These are phyloP conservation scores for Podila verticillata DNA, from an alignment of 192 early-diverging fungal species.

Conservation along the genomic window DNA sequence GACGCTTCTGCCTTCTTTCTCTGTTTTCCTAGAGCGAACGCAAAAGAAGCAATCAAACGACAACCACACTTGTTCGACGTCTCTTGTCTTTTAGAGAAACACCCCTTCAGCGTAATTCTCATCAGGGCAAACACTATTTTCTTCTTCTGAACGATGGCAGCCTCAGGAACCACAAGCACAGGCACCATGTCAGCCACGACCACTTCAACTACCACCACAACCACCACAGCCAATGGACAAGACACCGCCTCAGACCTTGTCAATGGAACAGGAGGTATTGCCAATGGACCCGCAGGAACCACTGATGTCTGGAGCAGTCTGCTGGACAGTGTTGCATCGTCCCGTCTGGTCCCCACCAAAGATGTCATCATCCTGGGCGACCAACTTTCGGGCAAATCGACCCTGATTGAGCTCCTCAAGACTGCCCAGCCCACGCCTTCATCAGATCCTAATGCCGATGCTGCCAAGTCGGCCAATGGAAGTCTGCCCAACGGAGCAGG, in stretches of 20 bases:
- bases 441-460: conserved; percentile 29
- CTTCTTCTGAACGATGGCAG: too few relatives aligned
- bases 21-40: background rate
- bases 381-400: conserved; percentile 84
- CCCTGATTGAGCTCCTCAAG: conserved; percentile 75
- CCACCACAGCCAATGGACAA: background rate
- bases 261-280: background rate
- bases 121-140: too few relatives aligned
- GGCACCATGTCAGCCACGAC: background rate
- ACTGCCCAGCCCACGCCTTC: conserved; percentile 53
- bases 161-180: too few relatives aligned
- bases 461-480: conserved; percentile 18
- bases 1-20: background rate
- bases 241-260: background rate
- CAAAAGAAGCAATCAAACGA: too few relatives aligned
- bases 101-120: too few relatives aligned
- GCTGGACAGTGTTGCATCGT: conserved; percentile 77
- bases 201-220: background rate
- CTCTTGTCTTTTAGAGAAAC: too few relatives aligned
- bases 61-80: too few relatives aligned
- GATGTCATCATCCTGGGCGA: conserved; percentile 88
- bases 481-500: conserved; percentile 12
- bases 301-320: conserved; percentile 84
- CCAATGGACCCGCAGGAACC: background rate
- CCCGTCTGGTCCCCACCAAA: conserved; percentile 78